phyloP scores from a whole-genome alignment of 2,329 filamentous ascomycete genomes.

The Colletotrichum aenigma region DNA sequence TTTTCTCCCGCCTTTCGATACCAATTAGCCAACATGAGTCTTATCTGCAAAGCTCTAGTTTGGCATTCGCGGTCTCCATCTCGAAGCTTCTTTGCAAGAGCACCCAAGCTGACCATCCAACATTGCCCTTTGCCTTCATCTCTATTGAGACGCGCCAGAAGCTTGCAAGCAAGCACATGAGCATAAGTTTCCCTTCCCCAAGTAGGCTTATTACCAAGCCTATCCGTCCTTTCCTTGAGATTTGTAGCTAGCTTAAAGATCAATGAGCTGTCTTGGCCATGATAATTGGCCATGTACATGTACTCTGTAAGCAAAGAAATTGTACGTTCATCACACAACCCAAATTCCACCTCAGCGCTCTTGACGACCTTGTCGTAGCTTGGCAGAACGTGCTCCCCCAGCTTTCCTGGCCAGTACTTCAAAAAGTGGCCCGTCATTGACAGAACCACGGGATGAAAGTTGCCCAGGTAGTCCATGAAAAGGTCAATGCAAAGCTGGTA shows the following conservation, averaged over 20 bases:
- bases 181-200: background rate
- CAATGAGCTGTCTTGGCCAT: background rate
- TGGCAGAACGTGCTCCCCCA: background rate
- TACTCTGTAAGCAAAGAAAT: background rate
- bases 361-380: background rate
- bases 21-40: background rate
- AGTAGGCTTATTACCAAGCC: background rate
- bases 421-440: background rate
- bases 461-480: background rate
- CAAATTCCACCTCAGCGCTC: background rate
- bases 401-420: background rate
- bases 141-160: background rate
- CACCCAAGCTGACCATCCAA: background rate
- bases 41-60: background rate
- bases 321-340: background rate
- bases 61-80: background rate
- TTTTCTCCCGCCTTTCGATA: background rate
- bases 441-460: background rate
- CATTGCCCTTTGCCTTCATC: background rate
- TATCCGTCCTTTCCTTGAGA: background rate
- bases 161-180: background rate
- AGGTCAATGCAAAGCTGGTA: background rate
- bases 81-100: background rate
- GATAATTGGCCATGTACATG: background rate
- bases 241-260: background rate